These are phyloP conservation scores for Saksenaea oblongispora DNA, from an alignment of 371 early-diverging fungal genomes.

Conservation along the genomic window DNA sequence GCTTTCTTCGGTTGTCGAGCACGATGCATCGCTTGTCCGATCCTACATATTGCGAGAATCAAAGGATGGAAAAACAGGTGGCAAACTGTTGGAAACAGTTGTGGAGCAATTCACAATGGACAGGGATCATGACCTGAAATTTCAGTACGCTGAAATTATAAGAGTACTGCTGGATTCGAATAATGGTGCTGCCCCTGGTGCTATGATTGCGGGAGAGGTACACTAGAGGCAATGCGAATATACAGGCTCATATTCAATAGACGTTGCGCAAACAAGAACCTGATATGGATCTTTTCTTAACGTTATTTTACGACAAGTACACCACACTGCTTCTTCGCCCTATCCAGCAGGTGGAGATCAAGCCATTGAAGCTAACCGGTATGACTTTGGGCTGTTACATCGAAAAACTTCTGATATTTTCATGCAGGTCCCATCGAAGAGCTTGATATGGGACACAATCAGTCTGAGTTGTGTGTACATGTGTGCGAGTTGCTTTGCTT, in stretches of 20 bases:
- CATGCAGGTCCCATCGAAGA: conserved; percentile 32
- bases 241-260: conserved; percentile 4
- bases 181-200: conserved; percentile 21
- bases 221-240: conserved; percentile 3
- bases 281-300: conserved; percentile 75
- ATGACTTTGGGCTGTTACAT: neutral
- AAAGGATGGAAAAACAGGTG: conserved; percentile 31
- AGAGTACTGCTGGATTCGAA: conserved; percentile 73
- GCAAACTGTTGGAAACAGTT: conserved; percentile 60
- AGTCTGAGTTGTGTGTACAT: conserved; percentile 50
- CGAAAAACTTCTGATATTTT: neutral
- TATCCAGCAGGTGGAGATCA: conserved; percentile 43
- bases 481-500: conserved; percentile 78
- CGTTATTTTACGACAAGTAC: conserved; percentile 72
- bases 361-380: conserved; percentile 33
- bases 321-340: conserved; percentile 60
- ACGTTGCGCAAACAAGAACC: conserved; percentile 44
- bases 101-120: conserved; percentile 64
- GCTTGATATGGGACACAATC: conserved; percentile 26
- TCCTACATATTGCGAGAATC: conserved; percentile 67
- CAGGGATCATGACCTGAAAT: conserved; percentile 62
- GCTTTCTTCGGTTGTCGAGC: conserved; percentile 73
- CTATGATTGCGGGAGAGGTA: conserved; percentile 27
- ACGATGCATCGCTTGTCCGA: conserved; percentile 76
- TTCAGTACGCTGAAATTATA: conserved; percentile 75